Evolutionary conservation across 2,329 filamentous ascomycete species (phyloP).

Genomic region (Stromatinia cepivora): DNA sequence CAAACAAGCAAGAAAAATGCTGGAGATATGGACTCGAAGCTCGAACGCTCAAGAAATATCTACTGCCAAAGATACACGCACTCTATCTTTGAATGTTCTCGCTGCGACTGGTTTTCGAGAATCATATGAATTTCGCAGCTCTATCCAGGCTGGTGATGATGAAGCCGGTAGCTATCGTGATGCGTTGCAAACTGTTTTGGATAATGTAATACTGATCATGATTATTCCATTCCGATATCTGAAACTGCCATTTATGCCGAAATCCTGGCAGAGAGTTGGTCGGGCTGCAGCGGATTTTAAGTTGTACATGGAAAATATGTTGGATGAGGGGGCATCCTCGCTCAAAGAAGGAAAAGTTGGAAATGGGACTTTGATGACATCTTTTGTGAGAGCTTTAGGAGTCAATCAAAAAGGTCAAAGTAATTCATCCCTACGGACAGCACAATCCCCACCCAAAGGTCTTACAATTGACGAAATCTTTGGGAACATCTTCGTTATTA

Average conservation of each 20-base stretch:
- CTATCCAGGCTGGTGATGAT: background rate
- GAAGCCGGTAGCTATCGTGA: constrained; percentile 4
- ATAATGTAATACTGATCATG: constrained; percentile 9
- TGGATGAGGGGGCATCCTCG: background rate
- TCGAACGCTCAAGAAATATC: background rate
- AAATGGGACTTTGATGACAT: constrained; percentile 8
- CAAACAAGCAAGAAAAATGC: constrained; percentile 1
- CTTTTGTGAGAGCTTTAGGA: background rate
- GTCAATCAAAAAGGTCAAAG: background rate
- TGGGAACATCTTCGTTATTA: constrained; percentile 21
- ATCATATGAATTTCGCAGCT: background rate
- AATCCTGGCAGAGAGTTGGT: constrained; percentile 4
- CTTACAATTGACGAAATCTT: background rate
- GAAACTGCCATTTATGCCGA: background rate
- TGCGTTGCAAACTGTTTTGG: background rate
- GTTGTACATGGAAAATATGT: background rate
- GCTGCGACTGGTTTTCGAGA: background rate
- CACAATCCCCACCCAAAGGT: background rate
- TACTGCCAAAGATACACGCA: constrained; percentile 3
- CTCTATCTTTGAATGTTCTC: constrained; percentile 7
- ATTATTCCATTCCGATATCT: background rate
- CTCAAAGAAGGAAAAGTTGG: background rate
- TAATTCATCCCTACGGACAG: background rate
- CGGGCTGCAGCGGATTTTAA: background rate
- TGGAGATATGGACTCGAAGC: background rate